phyloP scores from a whole-genome alignment of 2,329 filamentous ascomycete genomes.

The Neonectria ditissima region DNA sequence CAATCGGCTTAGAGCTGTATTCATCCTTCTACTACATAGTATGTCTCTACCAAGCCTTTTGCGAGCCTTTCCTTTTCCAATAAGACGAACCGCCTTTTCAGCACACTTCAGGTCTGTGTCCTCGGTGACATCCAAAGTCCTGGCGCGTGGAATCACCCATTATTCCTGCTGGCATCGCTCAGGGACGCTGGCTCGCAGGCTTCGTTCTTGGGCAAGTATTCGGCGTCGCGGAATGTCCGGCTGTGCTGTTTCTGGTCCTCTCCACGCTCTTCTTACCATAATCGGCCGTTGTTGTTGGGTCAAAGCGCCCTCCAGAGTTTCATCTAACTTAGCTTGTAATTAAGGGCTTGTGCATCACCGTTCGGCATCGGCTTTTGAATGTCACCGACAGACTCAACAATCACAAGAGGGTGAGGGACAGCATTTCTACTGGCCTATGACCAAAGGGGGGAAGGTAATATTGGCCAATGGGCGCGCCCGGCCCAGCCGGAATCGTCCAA shows the following conservation, averaged over 20 bases:
- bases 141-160: conserved; percentile 8
- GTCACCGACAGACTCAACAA: conserved; percentile 8
- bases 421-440: conserved; percentile 1
- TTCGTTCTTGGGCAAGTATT: conserved; percentile 1
- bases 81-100: conserved; percentile 22
- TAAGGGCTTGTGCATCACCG: conserved; percentile 21
- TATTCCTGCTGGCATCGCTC: conserved; percentile 16
- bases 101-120: conserved; percentile 11
- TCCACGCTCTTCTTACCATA: conserved; percentile 20
- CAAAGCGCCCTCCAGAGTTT: conserved; percentile 43
- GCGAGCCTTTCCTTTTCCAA: conserved; percentile 14
- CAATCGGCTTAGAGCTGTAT: conserved; percentile 18
- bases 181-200: conserved; percentile 1
- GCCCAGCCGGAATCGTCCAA: background rate
- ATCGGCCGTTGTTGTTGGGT: conserved; percentile 26
- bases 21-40: conserved; percentile 20
- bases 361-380: conserved; percentile 6
- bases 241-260: conserved; percentile 23
- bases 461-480: background rate
- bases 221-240: conserved; percentile 9
- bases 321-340: conserved; percentile 41
- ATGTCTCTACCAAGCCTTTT: conserved; percentile 18
- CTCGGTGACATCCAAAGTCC: background rate
- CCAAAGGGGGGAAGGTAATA: background rate
- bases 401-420: background rate